These are phyloP conservation scores for Kwoniella newhampshirensis DNA, from an alignment of 768 basidiomycete genomes.

Conservation along the genomic window DNA sequence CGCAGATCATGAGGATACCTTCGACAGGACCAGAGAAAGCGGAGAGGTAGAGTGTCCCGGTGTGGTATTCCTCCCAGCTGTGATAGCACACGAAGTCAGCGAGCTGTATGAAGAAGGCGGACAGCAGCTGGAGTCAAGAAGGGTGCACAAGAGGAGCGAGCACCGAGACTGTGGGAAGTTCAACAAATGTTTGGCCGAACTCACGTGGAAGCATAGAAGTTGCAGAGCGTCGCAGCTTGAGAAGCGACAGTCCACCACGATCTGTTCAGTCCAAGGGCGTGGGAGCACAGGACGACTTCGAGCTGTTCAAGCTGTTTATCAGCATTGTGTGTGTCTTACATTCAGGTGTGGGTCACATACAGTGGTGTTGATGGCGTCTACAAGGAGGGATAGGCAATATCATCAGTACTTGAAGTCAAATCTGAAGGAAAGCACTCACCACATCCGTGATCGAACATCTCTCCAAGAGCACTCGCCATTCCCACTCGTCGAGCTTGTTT, in stretches of 20 bases:
- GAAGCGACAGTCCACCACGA: slow-evolving; percentile 97
- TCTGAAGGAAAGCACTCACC: slow-evolving; percentile 30
- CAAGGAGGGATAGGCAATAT: background rate
- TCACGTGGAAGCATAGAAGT: slow-evolving; percentile 73
- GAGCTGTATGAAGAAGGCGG: no score
- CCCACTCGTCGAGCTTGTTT: slow-evolving; percentile 94
- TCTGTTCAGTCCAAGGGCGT: slow-evolving; percentile 84
- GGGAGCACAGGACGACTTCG: slow-evolving; percentile 75
- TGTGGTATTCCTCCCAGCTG: slow-evolving; percentile 60
- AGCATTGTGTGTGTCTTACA: background rate
- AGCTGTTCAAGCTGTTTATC: slow-evolving; percentile 59
- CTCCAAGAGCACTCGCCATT: slow-evolving; percentile 95
- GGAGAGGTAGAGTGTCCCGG: slow-evolving; percentile 82
- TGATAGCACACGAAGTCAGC: background rate
- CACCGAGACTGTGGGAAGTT: background rate
- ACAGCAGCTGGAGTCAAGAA: background rate
- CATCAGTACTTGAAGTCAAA: background rate
- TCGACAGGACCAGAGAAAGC: slow-evolving; percentile 95
- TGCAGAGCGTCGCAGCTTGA: slow-evolving; percentile 71
- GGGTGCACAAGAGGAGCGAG: background rate
- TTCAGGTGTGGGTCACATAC: slow-evolving; percentile 55
- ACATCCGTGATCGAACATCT: slow-evolving; percentile 94
- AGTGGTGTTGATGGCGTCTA: slow-evolving; percentile 89
- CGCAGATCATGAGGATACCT: slow-evolving; percentile 82
- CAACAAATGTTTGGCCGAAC: slow-evolving; percentile 11